phyloP scores from a whole-genome alignment of 306 rosid species.

The Cicer chorassanicum region DNA sequence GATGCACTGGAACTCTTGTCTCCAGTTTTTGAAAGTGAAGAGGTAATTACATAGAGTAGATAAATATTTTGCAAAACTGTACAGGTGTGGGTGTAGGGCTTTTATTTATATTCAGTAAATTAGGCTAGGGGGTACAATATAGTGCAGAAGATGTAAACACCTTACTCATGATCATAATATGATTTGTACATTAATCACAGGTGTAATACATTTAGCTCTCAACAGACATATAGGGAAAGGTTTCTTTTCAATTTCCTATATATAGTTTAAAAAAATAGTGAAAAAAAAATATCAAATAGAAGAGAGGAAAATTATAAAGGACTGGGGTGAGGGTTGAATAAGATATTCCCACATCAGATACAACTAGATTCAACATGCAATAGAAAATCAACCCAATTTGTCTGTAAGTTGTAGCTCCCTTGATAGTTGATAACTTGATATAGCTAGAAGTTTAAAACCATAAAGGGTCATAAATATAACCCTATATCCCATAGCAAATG shows the following conservation, averaged over 20 bases:
- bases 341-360: slow-evolving; percentile 14
- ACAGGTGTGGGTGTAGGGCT: slow-evolving; percentile 8
- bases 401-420: slow-evolving; percentile 17
- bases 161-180: slow-evolving; percentile 20
- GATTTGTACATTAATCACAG: neutral
- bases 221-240: neutral
- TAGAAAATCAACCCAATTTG: neutral
- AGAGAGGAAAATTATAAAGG: slow-evolving; percentile 26
- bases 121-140: slow-evolving; percentile 3
- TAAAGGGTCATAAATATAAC: slow-evolving; percentile 9
- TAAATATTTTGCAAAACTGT: slow-evolving; percentile 8
- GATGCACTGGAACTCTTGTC: slow-evolving; percentile 96
- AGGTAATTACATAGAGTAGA: slow-evolving; percentile 57
- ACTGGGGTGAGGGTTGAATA: slow-evolving; percentile 23
- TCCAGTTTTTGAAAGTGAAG: slow-evolving; percentile 97
- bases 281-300: neutral
- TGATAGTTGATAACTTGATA: neutral
- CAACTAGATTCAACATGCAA: slow-evolving; percentile 22
- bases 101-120: slow-evolving; percentile 18
- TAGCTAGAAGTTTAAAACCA: slow-evolving; percentile 26
- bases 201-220: neutral
- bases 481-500: slow-evolving; percentile 18
- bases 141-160: slow-evolving; percentile 13
- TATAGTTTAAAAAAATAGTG: slow-evolving; percentile 21
- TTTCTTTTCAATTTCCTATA: slow-evolving; percentile 21